Evolutionary conservation across 257 asterid genomes (phyloP).

Genomic region (Phtheirospermum japonicum): DNA sequence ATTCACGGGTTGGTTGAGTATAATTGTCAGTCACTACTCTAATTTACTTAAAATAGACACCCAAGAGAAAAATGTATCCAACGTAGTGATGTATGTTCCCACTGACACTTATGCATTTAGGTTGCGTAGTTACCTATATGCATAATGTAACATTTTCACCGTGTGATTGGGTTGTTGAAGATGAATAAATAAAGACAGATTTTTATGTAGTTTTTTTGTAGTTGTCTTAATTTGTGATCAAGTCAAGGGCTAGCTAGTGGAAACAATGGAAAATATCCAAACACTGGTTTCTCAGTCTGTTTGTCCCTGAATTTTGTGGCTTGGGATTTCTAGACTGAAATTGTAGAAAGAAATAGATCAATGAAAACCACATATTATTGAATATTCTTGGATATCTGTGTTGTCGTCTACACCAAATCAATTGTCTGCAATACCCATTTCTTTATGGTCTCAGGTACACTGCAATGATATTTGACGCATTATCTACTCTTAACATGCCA

Average conservation of each 20-base stretch:
- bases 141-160: not conserved
- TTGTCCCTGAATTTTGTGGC: too few relatives aligned
- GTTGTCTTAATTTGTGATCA: not conserved
- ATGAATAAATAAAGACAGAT: not conserved
- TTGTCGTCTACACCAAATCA: not conserved
- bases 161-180: not conserved
- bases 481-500: constrained; percentile 58
- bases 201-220: not conserved
- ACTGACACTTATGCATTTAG: not conserved
- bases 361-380: too few relatives aligned
- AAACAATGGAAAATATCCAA: too few relatives aligned
- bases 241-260: too few relatives aligned
- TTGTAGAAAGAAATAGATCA: too few relatives aligned
- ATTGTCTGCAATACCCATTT: constrained; percentile 3
- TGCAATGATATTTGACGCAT: constrained; percentile 70
- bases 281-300: too few relatives aligned
- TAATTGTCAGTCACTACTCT: not conserved
- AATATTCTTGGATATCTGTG: not conserved
- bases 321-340: too few relatives aligned
- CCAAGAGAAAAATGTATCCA: too few relatives aligned
- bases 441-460: constrained; percentile 51
- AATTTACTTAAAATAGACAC: too few relatives aligned
- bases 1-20: too few relatives aligned
- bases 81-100: not conserved
- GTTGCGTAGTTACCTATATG: not conserved